Conservation (phyloP, 2,329 filamentous ascomycete genomes). For the Colletotrichum echinochloae region DNA sequence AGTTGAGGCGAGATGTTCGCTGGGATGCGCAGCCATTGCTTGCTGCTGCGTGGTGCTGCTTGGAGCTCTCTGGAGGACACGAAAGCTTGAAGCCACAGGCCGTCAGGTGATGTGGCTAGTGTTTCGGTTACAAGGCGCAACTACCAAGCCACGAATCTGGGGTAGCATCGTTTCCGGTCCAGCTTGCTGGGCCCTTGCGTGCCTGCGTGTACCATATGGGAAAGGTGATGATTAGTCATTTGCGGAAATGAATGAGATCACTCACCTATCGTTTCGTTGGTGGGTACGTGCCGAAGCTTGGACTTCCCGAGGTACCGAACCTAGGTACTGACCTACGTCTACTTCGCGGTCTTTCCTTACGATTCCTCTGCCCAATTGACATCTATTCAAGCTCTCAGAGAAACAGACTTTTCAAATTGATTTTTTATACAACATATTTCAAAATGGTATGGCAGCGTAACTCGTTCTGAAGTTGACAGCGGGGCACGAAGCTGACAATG, state of each 20-base stretch:
- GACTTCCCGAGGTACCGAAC: conserved; percentile 33
- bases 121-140: background rate
- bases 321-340: conserved; percentile 12
- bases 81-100: conserved; percentile 48
- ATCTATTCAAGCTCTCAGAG: background rate
- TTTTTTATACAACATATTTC: background rate
- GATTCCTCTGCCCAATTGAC: background rate
- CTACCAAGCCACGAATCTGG: conserved; percentile 36
- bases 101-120: conserved; percentile 39
- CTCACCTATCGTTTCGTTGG: conserved; percentile 6
- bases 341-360: conserved; percentile 9
- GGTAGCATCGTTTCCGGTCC: conserved; percentile 17
- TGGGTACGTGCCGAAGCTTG: conserved; percentile 30
- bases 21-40: conserved; percentile 8
- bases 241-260: conserved; percentile 38
- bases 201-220: background rate
- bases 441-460: conserved; percentile 23
- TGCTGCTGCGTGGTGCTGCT: conserved; percentile 12
- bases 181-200: background rate
- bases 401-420: background rate
- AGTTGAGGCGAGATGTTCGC: conserved; percentile 21
- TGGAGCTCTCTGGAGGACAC: conserved; percentile 48
- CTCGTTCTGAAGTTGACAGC: background rate
- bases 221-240: conserved; percentile 33
- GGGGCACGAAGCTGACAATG: conserved; percentile 15